These are phyloP conservation scores for Penicillium janthinellum DNA, from an alignment of 2,329 filamentous ascomycete genomes.

Conservation along the genomic window DNA sequence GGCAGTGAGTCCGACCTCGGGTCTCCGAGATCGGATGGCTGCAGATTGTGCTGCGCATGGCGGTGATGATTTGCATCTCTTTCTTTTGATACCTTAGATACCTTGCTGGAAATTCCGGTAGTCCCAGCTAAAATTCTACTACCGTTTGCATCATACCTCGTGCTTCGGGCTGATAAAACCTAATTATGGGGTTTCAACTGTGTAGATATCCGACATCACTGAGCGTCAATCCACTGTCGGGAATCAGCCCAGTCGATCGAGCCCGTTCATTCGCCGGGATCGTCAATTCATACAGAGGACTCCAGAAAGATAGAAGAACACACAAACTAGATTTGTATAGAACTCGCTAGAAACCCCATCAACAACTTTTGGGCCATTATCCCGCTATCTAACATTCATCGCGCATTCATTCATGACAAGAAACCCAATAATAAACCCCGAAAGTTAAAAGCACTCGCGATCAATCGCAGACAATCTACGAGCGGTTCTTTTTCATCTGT, in stretches of 20 bases:
- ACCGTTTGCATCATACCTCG: neutral
- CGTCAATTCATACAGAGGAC: no score
- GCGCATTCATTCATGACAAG: slow-evolving; percentile 26
- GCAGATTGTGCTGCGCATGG: neutral
- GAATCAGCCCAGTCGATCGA: neutral
- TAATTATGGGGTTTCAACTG: neutral
- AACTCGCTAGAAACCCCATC: slow-evolving; percentile 1
- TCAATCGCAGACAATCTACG: slow-evolving; percentile 7
- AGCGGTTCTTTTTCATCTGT: slow-evolving; percentile 36
- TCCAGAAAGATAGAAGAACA: no score
- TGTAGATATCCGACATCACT: slow-evolving; percentile 12
- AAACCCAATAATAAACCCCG: slow-evolving; percentile 5
- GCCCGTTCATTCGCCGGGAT: no score
- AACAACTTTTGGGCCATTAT: slow-evolving; percentile 4
- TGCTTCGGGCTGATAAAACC: neutral
- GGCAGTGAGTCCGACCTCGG: neutral
- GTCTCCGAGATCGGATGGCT: neutral
- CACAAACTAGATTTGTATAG: neutral
- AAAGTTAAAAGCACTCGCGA: slow-evolving; percentile 4
- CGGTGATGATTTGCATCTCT: slow-evolving; percentile 3
- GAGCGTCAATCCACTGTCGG: neutral
- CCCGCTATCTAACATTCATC: slow-evolving; percentile 24
- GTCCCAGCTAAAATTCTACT: slow-evolving; percentile 8
- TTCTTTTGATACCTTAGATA: slow-evolving; percentile 11
- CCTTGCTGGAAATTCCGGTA: slow-evolving; percentile 9